Evolutionary conservation across 2,329 filamentous ascomycete genomes (phyloP).

Genomic region (Ophiostoma populinum): DNA sequence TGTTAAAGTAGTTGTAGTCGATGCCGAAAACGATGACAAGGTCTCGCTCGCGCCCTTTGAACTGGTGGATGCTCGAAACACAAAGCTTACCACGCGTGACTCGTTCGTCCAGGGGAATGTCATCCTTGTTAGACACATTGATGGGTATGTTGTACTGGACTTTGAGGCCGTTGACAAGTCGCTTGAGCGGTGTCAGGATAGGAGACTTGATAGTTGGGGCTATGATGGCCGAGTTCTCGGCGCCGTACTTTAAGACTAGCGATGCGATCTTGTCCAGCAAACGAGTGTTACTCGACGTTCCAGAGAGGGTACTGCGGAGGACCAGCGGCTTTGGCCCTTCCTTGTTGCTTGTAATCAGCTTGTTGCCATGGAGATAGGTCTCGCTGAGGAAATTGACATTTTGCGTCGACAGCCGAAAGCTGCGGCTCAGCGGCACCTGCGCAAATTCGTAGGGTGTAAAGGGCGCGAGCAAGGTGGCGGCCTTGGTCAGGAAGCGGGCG

Average conservation of each 20-base stretch:
- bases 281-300: too few species aligned
- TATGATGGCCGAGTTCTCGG: neutral
- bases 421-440: neutral
- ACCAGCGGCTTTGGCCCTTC: neutral
- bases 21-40: too few species aligned
- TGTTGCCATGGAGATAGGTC: neutral
- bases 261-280: neutral
- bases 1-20: too few species aligned
- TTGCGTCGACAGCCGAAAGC: neutral
- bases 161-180: too few species aligned
- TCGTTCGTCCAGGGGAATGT: too few species aligned
- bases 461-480: neutral
- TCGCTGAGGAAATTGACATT: neutral
- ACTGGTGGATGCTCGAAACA: too few species aligned
- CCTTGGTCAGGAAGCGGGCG: neutral
- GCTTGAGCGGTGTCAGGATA: too few species aligned
- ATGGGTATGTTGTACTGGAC: too few species aligned
- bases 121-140: too few species aligned
- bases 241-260: neutral
- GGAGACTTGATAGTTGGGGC: too few species aligned
- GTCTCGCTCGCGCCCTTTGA: too few species aligned
- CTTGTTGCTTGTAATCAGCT: neutral
- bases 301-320: neutral
- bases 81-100: too few species aligned
- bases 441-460: neutral